phyloP scores from a whole-genome alignment of 352 stramenopile genomes.

The Globisporangium ultimum region DNA sequence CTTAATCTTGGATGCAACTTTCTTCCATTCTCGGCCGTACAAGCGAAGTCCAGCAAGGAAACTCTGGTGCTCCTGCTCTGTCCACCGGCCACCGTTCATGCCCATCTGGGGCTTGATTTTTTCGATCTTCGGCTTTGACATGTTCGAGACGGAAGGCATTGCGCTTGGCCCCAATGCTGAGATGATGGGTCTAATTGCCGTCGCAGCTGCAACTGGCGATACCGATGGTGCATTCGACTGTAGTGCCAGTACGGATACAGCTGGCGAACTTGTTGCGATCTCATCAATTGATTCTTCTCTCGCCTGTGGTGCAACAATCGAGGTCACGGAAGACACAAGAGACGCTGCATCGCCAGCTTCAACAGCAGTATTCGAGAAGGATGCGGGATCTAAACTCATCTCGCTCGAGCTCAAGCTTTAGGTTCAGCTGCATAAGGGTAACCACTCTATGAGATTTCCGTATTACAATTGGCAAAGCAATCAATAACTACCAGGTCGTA shows the following conservation, averaged over 20 bases:
- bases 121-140: conserved; percentile 22
- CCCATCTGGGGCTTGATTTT: conserved; percentile 49
- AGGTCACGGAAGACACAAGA: conserved; percentile 1
- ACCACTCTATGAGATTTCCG: neutral
- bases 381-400: conserved; percentile 2
- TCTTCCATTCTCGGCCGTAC: conserved; percentile 98
- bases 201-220: conserved; percentile 17
- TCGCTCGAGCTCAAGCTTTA: neutral
- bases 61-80: conserved; percentile 92
- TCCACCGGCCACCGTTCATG: conserved; percentile 94
- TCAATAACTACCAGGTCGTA: neutral
- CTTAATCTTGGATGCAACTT: conserved; percentile 89
- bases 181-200: conserved; percentile 19
- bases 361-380: neutral
- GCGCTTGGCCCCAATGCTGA: conserved; percentile 12
- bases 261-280: conserved; percentile 21
- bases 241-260: conserved; percentile 23
- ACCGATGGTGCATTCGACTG: conserved; percentile 18
- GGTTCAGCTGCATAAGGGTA: neutral
- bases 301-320: conserved; percentile 11
- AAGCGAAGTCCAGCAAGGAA: conserved; percentile 92
- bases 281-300: conserved; percentile 18
- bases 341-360: neutral
- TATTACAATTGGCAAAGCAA: neutral
- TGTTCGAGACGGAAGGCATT: neutral